Conservation (phyloP, 164 flowering plant genomes). For the Nelumbo lutea region DNA sequence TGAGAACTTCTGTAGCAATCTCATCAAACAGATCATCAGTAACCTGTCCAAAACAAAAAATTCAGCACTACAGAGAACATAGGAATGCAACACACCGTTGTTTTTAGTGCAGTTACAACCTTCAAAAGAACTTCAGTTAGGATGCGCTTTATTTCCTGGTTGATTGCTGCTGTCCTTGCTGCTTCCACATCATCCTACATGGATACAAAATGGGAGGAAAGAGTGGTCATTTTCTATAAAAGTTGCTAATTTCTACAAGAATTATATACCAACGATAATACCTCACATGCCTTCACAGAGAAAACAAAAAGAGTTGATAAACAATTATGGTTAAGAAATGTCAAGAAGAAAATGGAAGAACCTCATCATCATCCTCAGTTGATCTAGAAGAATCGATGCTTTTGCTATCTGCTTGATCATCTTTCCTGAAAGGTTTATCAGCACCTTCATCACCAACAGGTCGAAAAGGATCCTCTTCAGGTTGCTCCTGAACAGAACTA, state of each 20-base stretch:
- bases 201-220: constrained; percentile 1
- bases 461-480: constrained; percentile 37
- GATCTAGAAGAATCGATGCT: constrained; percentile 63
- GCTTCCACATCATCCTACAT: constrained; percentile 82
- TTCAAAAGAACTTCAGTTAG: constrained; percentile 91
- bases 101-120: constrained; percentile 36
- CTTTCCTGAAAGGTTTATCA: constrained; percentile 46
- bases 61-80: constrained; percentile 11
- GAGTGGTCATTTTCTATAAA: not conserved
- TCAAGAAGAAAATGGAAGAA: constrained; percentile 11
- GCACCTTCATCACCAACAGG: constrained; percentile 48
- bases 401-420: constrained; percentile 59
- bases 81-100: not conserved
- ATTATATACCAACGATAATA: not conserved
- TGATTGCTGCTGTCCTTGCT: constrained; percentile 75
- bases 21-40: constrained; percentile 98
- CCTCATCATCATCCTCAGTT: constrained; percentile 87
- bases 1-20: constrained; percentile 83
- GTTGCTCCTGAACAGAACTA: constrained; percentile 28
- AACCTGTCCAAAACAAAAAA: constrained; percentile 45
- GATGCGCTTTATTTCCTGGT: constrained; percentile 87
- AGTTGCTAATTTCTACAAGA: not conserved
- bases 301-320: not conserved
- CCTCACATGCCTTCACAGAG: not conserved
- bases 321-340: not conserved